Evolutionary conservation across 2,329 filamentous ascomycete species (phyloP).

Genomic region (Dothistroma pini): DNA sequence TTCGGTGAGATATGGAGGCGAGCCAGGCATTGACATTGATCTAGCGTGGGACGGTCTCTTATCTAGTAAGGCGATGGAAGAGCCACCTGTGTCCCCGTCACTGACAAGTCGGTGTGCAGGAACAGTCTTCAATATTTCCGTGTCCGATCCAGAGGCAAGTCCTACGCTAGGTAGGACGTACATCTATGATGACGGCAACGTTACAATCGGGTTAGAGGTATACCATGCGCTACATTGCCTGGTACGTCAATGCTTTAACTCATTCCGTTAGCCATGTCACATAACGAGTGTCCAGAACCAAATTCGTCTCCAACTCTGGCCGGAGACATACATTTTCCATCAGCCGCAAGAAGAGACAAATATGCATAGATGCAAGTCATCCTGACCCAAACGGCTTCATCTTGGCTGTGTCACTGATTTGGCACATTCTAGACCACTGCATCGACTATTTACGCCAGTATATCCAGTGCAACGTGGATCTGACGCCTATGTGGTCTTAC

Average conservation of each 20-base stretch:
- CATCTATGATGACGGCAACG: neutral
- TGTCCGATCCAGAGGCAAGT: neutral
- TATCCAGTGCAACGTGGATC: neutral
- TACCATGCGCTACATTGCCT: neutral
- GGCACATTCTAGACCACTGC: neutral
- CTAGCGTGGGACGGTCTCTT: neutral
- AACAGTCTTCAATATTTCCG: neutral
- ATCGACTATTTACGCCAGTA: conserved; percentile 7
- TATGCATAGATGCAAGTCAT: neutral
- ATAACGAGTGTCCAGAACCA: neutral
- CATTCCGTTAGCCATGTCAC: no score
- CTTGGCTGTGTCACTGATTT: neutral
- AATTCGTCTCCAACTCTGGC: neutral
- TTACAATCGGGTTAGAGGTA: neutral
- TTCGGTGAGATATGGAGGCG: neutral
- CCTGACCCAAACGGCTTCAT: neutral
- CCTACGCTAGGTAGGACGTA: neutral
- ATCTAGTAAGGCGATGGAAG: neutral
- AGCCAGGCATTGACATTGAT: neutral
- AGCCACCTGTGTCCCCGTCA: neutral
- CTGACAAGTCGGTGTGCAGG: neutral
- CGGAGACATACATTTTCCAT: neutral
- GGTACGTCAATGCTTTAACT: neutral
- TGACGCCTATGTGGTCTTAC: neutral
- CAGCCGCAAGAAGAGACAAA: neutral